Evolutionary conservation across 768 basidiomycete genomes (phyloP).

Genomic region (Tubosaeta sp.): DNA sequence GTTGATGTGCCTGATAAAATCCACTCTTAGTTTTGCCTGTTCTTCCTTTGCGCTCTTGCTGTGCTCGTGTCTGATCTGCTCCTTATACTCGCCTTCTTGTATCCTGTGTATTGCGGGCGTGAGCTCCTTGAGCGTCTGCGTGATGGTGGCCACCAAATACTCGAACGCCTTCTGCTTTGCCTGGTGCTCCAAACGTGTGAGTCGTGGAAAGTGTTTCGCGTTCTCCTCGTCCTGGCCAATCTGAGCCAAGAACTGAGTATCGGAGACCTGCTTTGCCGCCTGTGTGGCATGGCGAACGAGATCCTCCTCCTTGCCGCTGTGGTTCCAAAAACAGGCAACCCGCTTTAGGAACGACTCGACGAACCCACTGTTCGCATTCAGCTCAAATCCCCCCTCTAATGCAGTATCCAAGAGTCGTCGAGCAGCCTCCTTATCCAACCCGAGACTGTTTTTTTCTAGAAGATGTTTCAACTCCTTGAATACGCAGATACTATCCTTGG

Average conservation of each 20-base stretch:
- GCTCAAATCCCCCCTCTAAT: constrained; percentile 6
- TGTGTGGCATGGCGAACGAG: constrained; percentile 1
- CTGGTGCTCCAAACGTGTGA: background rate
- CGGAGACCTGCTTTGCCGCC: background rate
- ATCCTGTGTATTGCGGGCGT: constrained; percentile 3
- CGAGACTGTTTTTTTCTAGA: background rate
- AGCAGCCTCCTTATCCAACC: background rate
- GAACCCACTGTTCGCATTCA: background rate
- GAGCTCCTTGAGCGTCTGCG: constrained; percentile 6
- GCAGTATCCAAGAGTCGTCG: background rate
- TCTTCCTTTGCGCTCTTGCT: constrained; percentile 7
- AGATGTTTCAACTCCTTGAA: constrained; percentile 3
- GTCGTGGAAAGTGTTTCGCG: background rate
- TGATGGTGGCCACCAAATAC: background rate
- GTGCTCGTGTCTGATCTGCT: background rate
- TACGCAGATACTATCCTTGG: constrained; percentile 15
- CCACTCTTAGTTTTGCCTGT: constrained; percentile 4
- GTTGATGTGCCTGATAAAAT: constrained; percentile 20
- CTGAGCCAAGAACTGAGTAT: constrained; percentile 12
- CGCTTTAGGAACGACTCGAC: background rate
- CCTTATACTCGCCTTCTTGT: background rate
- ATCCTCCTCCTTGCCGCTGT: background rate
- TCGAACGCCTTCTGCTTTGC: background rate
- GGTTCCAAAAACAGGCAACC: too few relatives aligned
- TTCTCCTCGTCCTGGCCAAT: constrained; percentile 3